Evolutionary conservation across 2,329 filamentous ascomycete species (phyloP).

Genomic region (Simplicillium aogashimaense): DNA sequence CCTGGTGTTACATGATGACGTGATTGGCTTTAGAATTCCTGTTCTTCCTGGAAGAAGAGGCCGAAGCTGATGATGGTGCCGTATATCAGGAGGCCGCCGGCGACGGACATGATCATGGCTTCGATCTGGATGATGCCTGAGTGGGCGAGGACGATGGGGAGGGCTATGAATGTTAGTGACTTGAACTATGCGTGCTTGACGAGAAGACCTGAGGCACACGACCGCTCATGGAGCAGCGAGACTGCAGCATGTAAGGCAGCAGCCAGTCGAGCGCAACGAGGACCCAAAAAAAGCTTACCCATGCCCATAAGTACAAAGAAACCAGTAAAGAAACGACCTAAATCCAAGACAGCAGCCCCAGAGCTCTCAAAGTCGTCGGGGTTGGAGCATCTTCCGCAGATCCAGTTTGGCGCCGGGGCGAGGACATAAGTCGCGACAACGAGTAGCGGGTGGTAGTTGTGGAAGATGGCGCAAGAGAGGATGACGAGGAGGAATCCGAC

Average conservation of each 20-base stretch:
- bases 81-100: conserved; percentile 90
- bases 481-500: conserved; percentile 99
- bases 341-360: conserved; percentile 77
- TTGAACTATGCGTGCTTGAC: too few relatives aligned
- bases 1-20: conserved; percentile 1
- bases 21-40: conserved; percentile 64
- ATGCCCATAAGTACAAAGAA: conserved; percentile 97
- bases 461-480: conserved; percentile 89
- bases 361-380: conserved; percentile 89
- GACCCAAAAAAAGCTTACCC: conserved; percentile 48
- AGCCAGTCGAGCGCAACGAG: conserved; percentile 8
- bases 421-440: conserved; percentile 94
- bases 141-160: conserved; percentile 82
- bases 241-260: too few relatives aligned
- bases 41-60: conserved; percentile 97
- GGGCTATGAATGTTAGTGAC: conserved; percentile 44
- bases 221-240: too few relatives aligned
- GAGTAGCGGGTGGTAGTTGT: conserved; percentile 88
- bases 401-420: conserved; percentile 93
- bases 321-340: conserved; percentile 88
- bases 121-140: conserved; percentile 70
- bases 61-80: conserved; percentile 96
- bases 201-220: too few relatives aligned
- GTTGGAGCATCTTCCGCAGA: conserved; percentile 79
- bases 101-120: conserved; percentile 91